Conservation (phyloP, 805 yeast genomes). For the Starmerella scarabaei region DNA sequence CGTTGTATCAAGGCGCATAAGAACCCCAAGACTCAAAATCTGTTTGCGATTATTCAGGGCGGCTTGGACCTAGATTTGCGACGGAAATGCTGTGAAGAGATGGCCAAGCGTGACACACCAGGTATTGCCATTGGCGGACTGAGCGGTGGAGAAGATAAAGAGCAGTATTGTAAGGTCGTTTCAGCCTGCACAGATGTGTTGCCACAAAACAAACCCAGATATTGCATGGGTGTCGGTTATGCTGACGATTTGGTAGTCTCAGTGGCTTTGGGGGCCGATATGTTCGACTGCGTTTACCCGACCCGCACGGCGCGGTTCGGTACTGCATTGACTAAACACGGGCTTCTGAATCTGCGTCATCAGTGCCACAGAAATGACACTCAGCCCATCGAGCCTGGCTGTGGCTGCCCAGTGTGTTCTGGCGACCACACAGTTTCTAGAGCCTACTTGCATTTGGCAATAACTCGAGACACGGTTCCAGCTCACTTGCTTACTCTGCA, state of each 20-base stretch:
- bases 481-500: constrained; percentile 35
- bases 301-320: constrained; percentile 36
- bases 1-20: constrained; percentile 34
- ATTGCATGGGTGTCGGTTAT: constrained; percentile 38
- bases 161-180: constrained; percentile 31
- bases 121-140: constrained; percentile 38
- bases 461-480: constrained; percentile 33
- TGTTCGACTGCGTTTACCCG: constrained; percentile 37
- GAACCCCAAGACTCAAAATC: constrained; percentile 32
- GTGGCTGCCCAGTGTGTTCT: constrained; percentile 33
- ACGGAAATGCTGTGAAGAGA: constrained; percentile 31
- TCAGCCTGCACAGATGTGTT: constrained; percentile 30
- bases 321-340: constrained; percentile 32
- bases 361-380: constrained; percentile 28
- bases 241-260: constrained; percentile 36
- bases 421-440: constrained; percentile 29
- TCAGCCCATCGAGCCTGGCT: constrained; percentile 30
- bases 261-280: constrained; percentile 36
- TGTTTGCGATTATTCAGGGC: constrained; percentile 36
- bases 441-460: constrained; percentile 29
- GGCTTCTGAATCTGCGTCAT: constrained; percentile 29
- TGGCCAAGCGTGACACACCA: constrained; percentile 34
- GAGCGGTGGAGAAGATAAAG: constrained; percentile 37
- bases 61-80: constrained; percentile 33
- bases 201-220: constrained; percentile 33